A percentile compares a stretch with the other conserved stretches of the same genome.
Evolutionary conservation across 176 grass and related monocot genomes (phyloP).

Genomic region (Phragmites australis): DNA sequence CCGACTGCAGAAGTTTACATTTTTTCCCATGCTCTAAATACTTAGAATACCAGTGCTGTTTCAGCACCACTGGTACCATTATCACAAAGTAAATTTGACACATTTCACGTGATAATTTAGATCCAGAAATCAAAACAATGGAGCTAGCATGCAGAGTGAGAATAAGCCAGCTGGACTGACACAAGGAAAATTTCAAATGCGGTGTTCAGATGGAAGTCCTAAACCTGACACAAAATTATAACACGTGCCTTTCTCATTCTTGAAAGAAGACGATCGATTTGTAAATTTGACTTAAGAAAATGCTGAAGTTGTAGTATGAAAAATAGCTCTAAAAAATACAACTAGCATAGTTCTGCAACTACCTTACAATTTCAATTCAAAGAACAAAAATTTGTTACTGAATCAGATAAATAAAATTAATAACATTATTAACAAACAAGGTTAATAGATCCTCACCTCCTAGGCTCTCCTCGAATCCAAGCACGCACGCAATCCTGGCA

Average conservation of each 20-base stretch:
- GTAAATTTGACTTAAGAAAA: background rate
- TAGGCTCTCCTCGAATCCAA: slow-evolving; percentile 61
- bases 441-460: slow-evolving; percentile 48
- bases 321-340: slow-evolving; percentile 4
- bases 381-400: slow-evolving; percentile 1
- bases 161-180: background rate
- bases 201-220: background rate
- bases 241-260: background rate
- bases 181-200: background rate
- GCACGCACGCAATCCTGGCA: slow-evolving; percentile 47
- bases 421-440: slow-evolving; percentile 16
- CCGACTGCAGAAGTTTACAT: background rate
- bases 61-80: background rate
- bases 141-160: background rate
- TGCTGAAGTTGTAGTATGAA: background rate
- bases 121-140: slow-evolving; percentile 10
- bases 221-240: background rate
- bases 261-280: background rate
- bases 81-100: slow-evolving; percentile 2
- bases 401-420: slow-evolving; percentile 14
- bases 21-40: background rate
- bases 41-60: background rate
- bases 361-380: slow-evolving; percentile 7
- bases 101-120: background rate
- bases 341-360: background rate